These are phyloP conservation scores for Gypsophila paniculata DNA, from an alignment of 179 eudicot genomes.

Conservation along the genomic window DNA sequence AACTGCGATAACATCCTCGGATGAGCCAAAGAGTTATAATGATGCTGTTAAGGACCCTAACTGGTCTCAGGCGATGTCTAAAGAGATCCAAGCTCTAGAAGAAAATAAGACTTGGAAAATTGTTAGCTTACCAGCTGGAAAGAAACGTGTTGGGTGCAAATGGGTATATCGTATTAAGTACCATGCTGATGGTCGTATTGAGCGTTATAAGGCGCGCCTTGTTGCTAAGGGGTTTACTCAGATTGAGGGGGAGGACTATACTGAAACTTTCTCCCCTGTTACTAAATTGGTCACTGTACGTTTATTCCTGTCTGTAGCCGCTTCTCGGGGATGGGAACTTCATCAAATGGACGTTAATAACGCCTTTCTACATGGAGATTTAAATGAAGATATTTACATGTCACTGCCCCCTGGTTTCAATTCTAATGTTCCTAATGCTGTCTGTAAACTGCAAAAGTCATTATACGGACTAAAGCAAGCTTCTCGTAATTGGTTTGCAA, in stretches of 20 bases:
- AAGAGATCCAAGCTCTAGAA: not conserved
- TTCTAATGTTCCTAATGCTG: not conserved
- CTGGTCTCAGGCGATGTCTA: not conserved
- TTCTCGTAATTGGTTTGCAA: not conserved
- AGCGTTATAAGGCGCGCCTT: too few relatives aligned
- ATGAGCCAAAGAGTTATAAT: not conserved
- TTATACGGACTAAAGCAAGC: not conserved
- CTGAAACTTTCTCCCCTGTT: not conserved
- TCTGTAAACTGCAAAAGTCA: not conserved
- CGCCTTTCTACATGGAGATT: not conserved
- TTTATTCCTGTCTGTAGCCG: not conserved
- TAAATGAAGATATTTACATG: not conserved
- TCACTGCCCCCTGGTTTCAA: not conserved
- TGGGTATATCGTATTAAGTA: not conserved
- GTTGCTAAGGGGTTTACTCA: too few relatives aligned
- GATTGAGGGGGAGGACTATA: not conserved
- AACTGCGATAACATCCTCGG: too few relatives aligned
- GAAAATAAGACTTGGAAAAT: not conserved
- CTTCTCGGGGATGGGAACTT: not conserved
- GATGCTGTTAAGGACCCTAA: not conserved
- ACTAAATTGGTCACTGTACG: not conserved
- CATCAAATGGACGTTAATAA: not conserved
- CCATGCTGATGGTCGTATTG: too few relatives aligned
- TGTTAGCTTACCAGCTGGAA: not conserved
- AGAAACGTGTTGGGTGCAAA: not conserved